Conservation (phyloP, 2,329 filamentous ascomycete species). For the Nigrograna mackinnonii region DNA sequence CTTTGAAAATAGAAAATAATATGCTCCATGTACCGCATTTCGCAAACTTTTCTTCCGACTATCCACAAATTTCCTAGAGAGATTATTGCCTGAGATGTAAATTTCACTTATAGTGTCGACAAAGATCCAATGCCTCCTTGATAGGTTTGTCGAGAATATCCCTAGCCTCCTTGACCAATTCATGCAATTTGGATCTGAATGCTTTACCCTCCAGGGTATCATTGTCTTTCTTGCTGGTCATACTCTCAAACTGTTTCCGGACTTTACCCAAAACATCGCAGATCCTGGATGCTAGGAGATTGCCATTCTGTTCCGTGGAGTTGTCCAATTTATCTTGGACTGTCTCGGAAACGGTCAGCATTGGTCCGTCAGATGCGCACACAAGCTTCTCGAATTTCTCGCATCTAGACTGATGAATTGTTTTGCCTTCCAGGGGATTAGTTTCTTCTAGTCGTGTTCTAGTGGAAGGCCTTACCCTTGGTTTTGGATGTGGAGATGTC, state of each 20-base stretch:
- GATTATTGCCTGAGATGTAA: no score
- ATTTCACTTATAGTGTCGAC: constrained; percentile 1
- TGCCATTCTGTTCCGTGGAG: background rate
- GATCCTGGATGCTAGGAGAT: background rate
- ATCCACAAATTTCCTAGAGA: no score
- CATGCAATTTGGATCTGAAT: constrained; percentile 10
- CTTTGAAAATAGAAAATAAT: no score
- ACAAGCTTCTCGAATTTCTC: constrained; percentile 5
- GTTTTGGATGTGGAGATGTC: background rate
- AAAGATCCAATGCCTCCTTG: constrained; percentile 8
- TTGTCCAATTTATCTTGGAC: background rate
- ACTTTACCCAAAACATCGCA: constrained; percentile 5
- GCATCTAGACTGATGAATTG: constrained; percentile 5
- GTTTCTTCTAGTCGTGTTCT: background rate
- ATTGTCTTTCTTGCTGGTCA: constrained; percentile 8
- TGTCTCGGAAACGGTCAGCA: background rate
- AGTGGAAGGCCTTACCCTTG: background rate
- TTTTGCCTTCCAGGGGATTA: constrained; percentile 8
- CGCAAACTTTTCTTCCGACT: no score
- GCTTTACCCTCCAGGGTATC: constrained; percentile 8
- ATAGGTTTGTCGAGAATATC: constrained; percentile 8
- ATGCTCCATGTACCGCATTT: no score
- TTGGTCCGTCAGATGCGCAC: constrained; percentile 4
- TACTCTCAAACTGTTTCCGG: constrained; percentile 6
- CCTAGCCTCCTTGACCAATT: constrained; percentile 7